Conservation (phyloP, 2,329 filamentous ascomycete species). For the Penicillium olsonii region DNA sequence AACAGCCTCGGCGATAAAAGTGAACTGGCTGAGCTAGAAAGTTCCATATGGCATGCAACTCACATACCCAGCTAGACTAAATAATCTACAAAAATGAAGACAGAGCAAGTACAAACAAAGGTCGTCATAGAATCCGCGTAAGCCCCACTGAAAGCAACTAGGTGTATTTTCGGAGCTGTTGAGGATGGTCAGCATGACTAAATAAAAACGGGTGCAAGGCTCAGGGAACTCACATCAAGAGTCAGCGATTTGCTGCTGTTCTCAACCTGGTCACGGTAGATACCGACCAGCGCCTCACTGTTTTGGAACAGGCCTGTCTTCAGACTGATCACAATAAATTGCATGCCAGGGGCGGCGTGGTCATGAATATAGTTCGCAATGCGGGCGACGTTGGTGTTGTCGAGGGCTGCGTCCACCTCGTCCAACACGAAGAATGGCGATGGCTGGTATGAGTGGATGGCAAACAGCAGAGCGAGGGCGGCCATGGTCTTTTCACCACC, state of each 20-base stretch:
- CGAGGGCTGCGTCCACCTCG: slow-evolving; percentile 96
- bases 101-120: slow-evolving; percentile 5
- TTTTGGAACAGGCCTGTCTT: slow-evolving; percentile 96
- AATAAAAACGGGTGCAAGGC: background rate
- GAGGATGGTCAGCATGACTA: slow-evolving; percentile 12
- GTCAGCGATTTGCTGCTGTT: slow-evolving; percentile 92
- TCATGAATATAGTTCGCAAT: slow-evolving; percentile 96
- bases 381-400: slow-evolving; percentile 94
- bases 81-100: slow-evolving; percentile 27
- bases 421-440: slow-evolving; percentile 97
- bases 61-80: slow-evolving; percentile 5
- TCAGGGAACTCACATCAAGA: slow-evolving; percentile 75
- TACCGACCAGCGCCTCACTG: slow-evolving; percentile 91
- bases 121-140: slow-evolving; percentile 18
- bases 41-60: background rate
- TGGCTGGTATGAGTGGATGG: slow-evolving; percentile 94
- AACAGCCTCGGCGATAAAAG: slow-evolving; percentile 10
- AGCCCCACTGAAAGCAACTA: slow-evolving; percentile 12
- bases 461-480: slow-evolving; percentile 91
- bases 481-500: slow-evolving; percentile 99
- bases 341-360: slow-evolving; percentile 94
- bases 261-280: slow-evolving; percentile 90
- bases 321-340: slow-evolving; percentile 96
- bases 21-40: background rate
- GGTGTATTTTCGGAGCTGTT: slow-evolving; percentile 40